These are phyloP conservation scores for Akanthomyces lecanii DNA, from an alignment of 2,329 filamentous ascomycete genomes.

Conservation along the genomic window DNA sequence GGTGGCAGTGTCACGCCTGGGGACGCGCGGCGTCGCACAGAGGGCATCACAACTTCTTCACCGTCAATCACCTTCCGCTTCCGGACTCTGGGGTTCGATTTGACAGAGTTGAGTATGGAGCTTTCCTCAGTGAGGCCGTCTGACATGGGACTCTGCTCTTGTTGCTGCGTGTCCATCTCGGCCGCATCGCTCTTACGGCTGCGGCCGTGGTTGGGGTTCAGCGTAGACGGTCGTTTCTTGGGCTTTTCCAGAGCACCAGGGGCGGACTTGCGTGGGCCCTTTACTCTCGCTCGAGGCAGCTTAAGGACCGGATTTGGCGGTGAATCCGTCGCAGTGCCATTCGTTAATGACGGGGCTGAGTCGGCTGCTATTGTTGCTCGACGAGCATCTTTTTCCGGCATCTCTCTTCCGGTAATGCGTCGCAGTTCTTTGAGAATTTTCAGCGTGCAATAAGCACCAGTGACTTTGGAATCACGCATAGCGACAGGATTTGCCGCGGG, in stretches of 20 bases:
- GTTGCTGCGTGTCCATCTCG: background rate
- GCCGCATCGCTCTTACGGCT: conserved; percentile 24
- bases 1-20: conserved; percentile 28
- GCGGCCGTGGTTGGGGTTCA: conserved; percentile 36
- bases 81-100: conserved; percentile 42
- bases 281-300: conserved; percentile 24
- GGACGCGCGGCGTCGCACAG: conserved; percentile 20
- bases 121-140: conserved; percentile 20
- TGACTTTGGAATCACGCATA: conserved; percentile 42
- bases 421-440: conserved; percentile 40
- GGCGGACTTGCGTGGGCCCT: conserved; percentile 38
- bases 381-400: conserved; percentile 15
- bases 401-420: conserved; percentile 29
- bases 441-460: conserved; percentile 40
- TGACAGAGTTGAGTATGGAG: conserved; percentile 51
- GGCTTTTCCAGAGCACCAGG: conserved; percentile 31
- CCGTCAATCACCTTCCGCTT: conserved; percentile 45
- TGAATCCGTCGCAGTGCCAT: conserved; percentile 11
- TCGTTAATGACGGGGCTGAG: background rate
- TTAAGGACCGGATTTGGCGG: conserved; percentile 15
- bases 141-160: background rate
- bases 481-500: conserved; percentile 38
- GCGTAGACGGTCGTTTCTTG: conserved; percentile 29
- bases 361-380: conserved; percentile 21
- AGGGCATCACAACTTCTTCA: conserved; percentile 29